phyloP scores from a whole-genome alignment of 2,329 filamentous ascomycete genomes.

The Nemania bipapillata region DNA sequence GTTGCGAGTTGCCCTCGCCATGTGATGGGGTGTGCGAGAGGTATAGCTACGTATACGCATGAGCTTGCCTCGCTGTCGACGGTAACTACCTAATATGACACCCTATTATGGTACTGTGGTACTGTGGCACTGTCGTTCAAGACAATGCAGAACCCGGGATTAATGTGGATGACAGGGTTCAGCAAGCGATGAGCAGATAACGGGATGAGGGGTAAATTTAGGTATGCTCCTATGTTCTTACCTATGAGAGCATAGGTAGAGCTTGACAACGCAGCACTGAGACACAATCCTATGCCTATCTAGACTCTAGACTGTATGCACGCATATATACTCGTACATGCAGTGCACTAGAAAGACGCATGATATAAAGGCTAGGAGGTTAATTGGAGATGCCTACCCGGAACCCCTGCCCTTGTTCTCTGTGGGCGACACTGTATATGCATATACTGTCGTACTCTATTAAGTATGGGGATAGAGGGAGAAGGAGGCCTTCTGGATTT shows the following conservation, averaged over 20 bases:
- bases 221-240: too few relatives aligned
- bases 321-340: neutral
- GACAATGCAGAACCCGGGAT: neutral
- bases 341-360: neutral
- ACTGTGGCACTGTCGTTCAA: neutral
- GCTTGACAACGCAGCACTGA: neutral
- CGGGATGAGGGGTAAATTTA: neutral
- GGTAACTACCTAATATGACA: neutral
- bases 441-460: too few relatives aligned
- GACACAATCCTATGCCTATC: neutral
- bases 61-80: neutral
- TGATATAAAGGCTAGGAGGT: neutral
- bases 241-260: too few relatives aligned
- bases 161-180: neutral
- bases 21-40: neutral
- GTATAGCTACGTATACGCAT: neutral
- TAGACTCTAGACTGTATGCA: neutral
- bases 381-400: neutral
- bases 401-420: constrained; percentile 3
- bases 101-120: neutral
- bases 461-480: too few relatives aligned
- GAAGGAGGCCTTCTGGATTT: too few relatives aligned
- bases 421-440: neutral
- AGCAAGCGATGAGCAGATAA: neutral
- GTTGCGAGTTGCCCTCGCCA: constrained; percentile 16